Evolutionary conservation across 306 rosid species (phyloP).

Genomic region (Herpetospermum pedunculosum): DNA sequence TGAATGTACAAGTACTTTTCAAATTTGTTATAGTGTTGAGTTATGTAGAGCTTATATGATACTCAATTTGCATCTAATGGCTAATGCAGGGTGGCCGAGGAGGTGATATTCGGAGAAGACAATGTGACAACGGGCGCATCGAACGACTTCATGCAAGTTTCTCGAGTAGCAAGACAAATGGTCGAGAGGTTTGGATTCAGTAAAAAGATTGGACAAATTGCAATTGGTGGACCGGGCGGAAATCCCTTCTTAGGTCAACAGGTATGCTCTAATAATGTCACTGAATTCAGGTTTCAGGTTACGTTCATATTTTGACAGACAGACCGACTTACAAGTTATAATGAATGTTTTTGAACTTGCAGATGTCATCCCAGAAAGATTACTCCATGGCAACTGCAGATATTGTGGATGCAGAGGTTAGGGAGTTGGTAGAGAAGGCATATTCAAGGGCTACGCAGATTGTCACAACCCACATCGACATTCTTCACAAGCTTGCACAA

Average conservation of each 20-base stretch:
- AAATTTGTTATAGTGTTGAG: background rate
- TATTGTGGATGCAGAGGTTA: constrained; percentile 76
- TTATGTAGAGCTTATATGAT: background rate
- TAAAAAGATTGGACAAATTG: constrained; percentile 90
- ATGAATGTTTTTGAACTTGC: constrained; percentile 9
- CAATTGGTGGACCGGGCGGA: constrained; percentile 88
- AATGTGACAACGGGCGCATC: constrained; percentile 98
- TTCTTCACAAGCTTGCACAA: constrained; percentile 89
- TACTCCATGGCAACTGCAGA: constrained; percentile 94
- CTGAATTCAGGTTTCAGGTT: background rate
- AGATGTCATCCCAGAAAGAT: constrained; percentile 89
- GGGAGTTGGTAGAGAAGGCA: constrained; percentile 88
- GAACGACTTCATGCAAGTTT: constrained; percentile 97
- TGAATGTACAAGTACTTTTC: background rate
- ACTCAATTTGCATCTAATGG: background rate
- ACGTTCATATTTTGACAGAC: background rate
- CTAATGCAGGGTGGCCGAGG: constrained; percentile 71
- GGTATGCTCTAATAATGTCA: constrained; percentile 23
- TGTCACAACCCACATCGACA: constrained; percentile 71
- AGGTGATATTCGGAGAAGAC: constrained; percentile 51
- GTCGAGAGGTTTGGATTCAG: constrained; percentile 98
- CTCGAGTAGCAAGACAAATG: constrained; percentile 97
- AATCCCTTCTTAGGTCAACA: constrained; percentile 97
- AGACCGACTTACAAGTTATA: too few relatives aligned
- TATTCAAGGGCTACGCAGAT: constrained; percentile 64